Base-by-base conservation (phyloP, 1,284 basidiomycete species). In the Jaminaea rosea region DNA sequence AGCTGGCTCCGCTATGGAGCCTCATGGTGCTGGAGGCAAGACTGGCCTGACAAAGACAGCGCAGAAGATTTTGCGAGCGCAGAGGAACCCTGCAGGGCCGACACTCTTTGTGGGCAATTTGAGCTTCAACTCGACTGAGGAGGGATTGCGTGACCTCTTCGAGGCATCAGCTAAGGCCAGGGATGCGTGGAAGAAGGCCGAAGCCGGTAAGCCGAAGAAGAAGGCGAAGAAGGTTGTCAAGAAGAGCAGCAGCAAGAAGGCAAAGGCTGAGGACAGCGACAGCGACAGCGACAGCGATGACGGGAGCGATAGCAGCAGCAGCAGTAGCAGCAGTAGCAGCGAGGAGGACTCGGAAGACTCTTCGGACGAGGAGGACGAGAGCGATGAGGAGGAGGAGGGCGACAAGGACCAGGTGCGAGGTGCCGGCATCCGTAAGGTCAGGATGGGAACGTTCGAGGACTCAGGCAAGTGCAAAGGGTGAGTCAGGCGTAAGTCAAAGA, bases 381-480 rank as follows among this genome's bases (percentile, higher is more conserved):
- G n/a, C 19, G 50, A 10, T 13, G 31, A 31, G 21, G 28, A 29
- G 24, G 29, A 49, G 37, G 31, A n/a, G 19, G 39, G 36, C 4
- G 21, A 45, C 4, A 50, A 46, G 50, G 36, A 41, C n/a, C 49
- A 47, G 21, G 26, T 57, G 17, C 29, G 52, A 21, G 56, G 64
- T 49, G 76, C 76, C 24, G 91, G 89, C 75, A 83, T 97, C 76
- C 82, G 87, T 57, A 91, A 91, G 73, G 79, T 97, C 26, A 83
- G 93, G 3, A 80, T 98, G 80, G 91, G 89, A 1, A 91, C 90
- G 15, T 98, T 98, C 63, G 89, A 97, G 73, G 93, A 97, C 74
- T 86, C 61, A 0, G 90, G 90, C 5, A 79, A 84, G 57, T 97
- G 93, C 76, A 98, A 97, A 80, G 93, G 93, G 87, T 94, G 71